A percentile compares a stretch with the other conserved stretches of the same genome.
Conservation (phyloP, 2,329 filamentous ascomycete species). For the Penicillium sp. region DNA sequence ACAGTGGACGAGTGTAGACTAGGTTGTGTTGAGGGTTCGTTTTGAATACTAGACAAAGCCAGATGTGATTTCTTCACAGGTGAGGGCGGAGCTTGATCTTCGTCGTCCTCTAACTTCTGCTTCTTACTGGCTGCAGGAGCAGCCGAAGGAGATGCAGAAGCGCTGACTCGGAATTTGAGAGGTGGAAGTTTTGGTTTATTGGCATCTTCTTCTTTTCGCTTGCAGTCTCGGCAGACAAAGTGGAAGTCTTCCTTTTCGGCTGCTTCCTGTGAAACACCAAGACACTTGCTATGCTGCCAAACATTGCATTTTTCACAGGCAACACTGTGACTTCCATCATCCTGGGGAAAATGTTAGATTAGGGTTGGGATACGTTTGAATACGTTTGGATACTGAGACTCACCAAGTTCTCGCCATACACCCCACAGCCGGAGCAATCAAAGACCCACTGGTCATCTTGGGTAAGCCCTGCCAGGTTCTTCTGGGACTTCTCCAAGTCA, state of each 20-base stretch:
- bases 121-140: conserved; percentile 22
- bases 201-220: conserved; percentile 63
- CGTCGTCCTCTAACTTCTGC: conserved; percentile 20
- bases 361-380: neutral
- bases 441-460: conserved; percentile 88
- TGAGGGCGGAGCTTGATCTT: conserved; percentile 19
- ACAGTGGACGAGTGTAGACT: conserved; percentile 12
- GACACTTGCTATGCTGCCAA: conserved; percentile 95
- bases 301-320: conserved; percentile 91
- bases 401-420: conserved; percentile 77
- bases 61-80: conserved; percentile 28
- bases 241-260: conserved; percentile 84
- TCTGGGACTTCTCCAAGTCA: conserved; percentile 76
- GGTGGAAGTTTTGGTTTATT: conserved; percentile 62
- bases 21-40: conserved; percentile 23
- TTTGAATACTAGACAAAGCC: conserved; percentile 21
- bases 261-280: conserved; percentile 73
- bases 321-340: conserved; percentile 91
- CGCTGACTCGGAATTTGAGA: conserved; percentile 58
- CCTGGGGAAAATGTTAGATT: conserved; percentile 47
- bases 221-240: conserved; percentile 80
- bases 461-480: conserved; percentile 70
- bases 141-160: conserved; percentile 49
- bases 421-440: conserved; percentile 83
- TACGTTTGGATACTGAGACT: conserved; percentile 21